Evolutionary conservation across 495 filamentous ascomycete genomes (phyloP).

Genomic region (Tuber indicum): DNA sequence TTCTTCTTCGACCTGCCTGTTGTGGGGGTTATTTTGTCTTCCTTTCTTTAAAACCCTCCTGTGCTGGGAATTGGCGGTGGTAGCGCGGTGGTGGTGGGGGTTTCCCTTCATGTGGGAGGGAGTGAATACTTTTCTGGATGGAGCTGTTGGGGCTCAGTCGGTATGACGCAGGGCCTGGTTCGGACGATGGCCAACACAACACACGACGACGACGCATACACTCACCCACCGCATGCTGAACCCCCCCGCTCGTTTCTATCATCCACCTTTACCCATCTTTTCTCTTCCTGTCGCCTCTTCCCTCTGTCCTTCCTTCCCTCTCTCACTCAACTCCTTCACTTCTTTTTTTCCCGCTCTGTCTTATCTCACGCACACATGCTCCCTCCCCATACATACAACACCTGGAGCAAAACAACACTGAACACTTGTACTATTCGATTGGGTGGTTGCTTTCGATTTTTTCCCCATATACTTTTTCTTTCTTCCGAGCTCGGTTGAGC

Average conservation of each 20-base stretch:
- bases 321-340: not conserved
- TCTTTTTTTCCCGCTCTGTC: not conserved
- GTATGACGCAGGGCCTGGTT: constrained; percentile 1
- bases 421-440: constrained; percentile 38
- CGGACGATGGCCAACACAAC: not conserved
- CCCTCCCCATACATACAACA: constrained; percentile 31
- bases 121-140: constrained; percentile 7
- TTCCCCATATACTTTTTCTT: not conserved
- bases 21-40: constrained; percentile 21
- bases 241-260: constrained; percentile 1
- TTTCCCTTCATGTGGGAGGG: constrained; percentile 11
- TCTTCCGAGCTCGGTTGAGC: constrained; percentile 31
- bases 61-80: constrained; percentile 31
- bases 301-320: not conserved
- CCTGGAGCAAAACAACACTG: constrained; percentile 24
- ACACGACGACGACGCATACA: not conserved
- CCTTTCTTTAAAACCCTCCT: constrained; percentile 28
- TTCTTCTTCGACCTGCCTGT: constrained; percentile 8
- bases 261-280: not conserved
- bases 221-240: not conserved
- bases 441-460: constrained; percentile 30
- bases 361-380: constrained; percentile 23
- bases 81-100: constrained; percentile 16
- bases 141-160: not conserved
- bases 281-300: not conserved